phyloP scores from a whole-genome alignment of 352 stramenopile species.

The Phytophthora lateralis region DNA sequence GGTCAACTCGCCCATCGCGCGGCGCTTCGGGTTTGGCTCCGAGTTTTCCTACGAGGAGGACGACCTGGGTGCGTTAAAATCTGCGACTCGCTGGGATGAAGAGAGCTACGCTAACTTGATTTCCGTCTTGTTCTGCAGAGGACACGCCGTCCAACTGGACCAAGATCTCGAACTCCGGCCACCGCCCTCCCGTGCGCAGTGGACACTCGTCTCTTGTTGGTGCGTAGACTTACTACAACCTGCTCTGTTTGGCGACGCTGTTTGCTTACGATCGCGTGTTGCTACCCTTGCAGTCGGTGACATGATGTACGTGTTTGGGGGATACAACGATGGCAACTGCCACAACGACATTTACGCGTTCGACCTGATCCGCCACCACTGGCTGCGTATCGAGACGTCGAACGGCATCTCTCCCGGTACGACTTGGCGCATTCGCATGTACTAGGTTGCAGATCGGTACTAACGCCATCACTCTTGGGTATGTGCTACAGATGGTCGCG shows the following conservation, averaged over 20 bases:
- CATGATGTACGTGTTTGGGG: constrained; percentile 85
- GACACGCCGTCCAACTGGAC: constrained; percentile 72
- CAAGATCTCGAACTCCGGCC: constrained; percentile 71
- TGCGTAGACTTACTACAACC: constrained; percentile 30
- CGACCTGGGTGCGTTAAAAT: constrained; percentile 41
- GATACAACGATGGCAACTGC: constrained; percentile 88
- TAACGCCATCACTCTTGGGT: neutral
- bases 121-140: constrained; percentile 30
- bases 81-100: neutral
- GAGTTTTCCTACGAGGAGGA: constrained; percentile 70
- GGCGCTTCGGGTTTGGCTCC: constrained; percentile 68
- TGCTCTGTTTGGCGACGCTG: neutral
- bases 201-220: constrained; percentile 81
- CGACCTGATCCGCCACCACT: constrained; percentile 80
- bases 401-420: constrained; percentile 76
- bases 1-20: constrained; percentile 75
- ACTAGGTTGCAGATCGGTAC: constrained; percentile 1
- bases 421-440: neutral
- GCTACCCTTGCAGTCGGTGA: constrained; percentile 52
- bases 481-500: constrained; percentile 54
- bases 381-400: constrained; percentile 73
- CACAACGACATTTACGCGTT: constrained; percentile 88
- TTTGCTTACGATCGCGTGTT: constrained; percentile 5
- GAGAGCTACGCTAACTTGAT: neutral
- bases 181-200: constrained; percentile 73